Evolutionary conservation across 2,329 filamentous ascomycete species (phyloP), one percentile per base, ranked within the genome.

Genomic region (Colletotrichum lentis): DNA sequence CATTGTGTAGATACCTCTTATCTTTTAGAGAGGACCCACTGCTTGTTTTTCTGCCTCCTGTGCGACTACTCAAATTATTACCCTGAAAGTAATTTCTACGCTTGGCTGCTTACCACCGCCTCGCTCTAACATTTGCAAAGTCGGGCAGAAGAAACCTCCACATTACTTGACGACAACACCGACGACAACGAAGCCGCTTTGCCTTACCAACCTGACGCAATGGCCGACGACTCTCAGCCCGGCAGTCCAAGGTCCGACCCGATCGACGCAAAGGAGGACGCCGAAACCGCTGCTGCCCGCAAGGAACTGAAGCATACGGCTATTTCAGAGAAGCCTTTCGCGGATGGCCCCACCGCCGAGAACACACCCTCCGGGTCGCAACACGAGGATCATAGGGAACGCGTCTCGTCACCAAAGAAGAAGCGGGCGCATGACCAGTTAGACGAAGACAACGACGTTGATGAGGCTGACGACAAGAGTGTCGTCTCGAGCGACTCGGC

Each of bases 231-330:
- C 69, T 73, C 75, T 63, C 80, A 77, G 74, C 77, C 77, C 72
- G 76, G 76, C 55, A 82, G 79, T 75, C 81, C 81, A 67, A 80
- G 77, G 70, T 73, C 74, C 35, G 76, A 78, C 57, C 73, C 73
- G 39, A 71, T 78, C 70, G 78, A 80, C 64, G 73, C 74, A 41
- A 83, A 80, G 62, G 88, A 90, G 72, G 88, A 90, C 76, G 85
- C 86, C 43, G 87, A 88, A 73, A 90, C 88, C 47, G 86, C 86
- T 67, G 87, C 87, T 59, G 82, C 88, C 43, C 85, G 88, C 69
- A 85, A 89, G 73, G 88, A 90, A 78, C 82, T 90, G 47, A 88
- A 86, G 78, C 86, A 90, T 71, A 88, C 88, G 11, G 83, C 80
- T 60, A 89, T 90, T 71, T 90, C 88, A 18, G 87, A 86, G 72